phyloP scores from a whole-genome alignment of 805 yeast genomes.

The Ogataea henricii region DNA sequence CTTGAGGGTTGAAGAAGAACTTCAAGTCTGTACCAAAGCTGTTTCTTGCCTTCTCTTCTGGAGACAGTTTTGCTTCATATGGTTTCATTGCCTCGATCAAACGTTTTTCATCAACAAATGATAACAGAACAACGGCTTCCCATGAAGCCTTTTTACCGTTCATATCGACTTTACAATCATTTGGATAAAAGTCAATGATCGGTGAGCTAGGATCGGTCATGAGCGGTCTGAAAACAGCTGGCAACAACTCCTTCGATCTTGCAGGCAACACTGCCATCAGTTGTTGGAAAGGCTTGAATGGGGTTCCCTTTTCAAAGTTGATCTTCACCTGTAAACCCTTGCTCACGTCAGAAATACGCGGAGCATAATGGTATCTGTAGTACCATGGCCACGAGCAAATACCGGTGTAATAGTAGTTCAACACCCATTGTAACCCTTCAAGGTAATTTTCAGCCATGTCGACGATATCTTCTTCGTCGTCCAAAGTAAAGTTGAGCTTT shows the following conservation, averaged over 20 bases:
- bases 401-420: constrained; percentile 86
- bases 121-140: constrained; percentile 94
- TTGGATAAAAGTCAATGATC: constrained; percentile 87
- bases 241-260: constrained; percentile 79
- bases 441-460: constrained; percentile 77
- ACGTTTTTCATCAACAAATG: constrained; percentile 85
- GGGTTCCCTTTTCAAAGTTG: constrained; percentile 67
- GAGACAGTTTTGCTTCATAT: constrained; percentile 56
- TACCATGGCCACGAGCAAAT: constrained; percentile 97
- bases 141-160: constrained; percentile 95
- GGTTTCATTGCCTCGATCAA: constrained; percentile 74
- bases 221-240: constrained; percentile 70
- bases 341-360: constrained; percentile 85
- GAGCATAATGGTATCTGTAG: constrained; percentile 86
- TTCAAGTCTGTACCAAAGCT: constrained; percentile 67
- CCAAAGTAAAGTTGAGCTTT: constrained; percentile 71
- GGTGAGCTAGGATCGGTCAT: constrained; percentile 89
- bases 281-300: constrained; percentile 93
- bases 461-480: constrained; percentile 59
- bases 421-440: constrained; percentile 97
- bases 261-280: constrained; percentile 97
- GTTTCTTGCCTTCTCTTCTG: constrained; percentile 76
- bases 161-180: constrained; percentile 81
- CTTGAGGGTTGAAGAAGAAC: constrained; percentile 77
- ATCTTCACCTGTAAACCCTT: constrained; percentile 68